These are phyloP conservation scores for Microthlaspi erraticum DNA, from an alignment of 345 rosid species.

Conservation along the genomic window DNA sequence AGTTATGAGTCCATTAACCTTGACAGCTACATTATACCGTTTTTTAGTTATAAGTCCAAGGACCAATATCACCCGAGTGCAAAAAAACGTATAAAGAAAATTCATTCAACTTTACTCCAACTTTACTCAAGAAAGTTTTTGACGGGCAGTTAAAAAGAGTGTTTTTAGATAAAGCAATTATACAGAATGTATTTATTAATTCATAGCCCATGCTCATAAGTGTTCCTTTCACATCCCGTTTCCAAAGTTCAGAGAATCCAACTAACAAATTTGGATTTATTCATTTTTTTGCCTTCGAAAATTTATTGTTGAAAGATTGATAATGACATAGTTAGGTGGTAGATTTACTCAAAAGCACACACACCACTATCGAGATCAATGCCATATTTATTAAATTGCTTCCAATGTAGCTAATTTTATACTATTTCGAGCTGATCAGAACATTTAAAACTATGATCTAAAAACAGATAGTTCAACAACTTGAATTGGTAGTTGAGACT, in stretches of 20 bases:
- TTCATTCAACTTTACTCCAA: slow-evolving; percentile 1
- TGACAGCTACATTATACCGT: no score
- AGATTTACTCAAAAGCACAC: slow-evolving; percentile 18
- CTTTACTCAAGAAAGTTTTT: neutral
- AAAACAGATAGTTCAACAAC: slow-evolving; percentile 9
- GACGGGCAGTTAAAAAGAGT: slow-evolving; percentile 15
- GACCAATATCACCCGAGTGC: no score
- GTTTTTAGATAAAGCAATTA: neutral
- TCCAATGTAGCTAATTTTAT: neutral
- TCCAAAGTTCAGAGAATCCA: slow-evolving; percentile 39
- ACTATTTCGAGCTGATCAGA: no score
- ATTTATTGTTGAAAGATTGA: slow-evolving; percentile 31
- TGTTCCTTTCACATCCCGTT: slow-evolving; percentile 29
- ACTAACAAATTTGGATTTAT: slow-evolving; percentile 22
- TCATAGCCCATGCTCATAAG: slow-evolving; percentile 23
- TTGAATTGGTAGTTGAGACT: slow-evolving; percentile 20
- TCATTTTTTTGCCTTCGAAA: neutral
- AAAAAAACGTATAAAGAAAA: neutral
- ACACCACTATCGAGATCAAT: slow-evolving; percentile 33
- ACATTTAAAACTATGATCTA: neutral
- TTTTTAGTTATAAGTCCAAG: no score
- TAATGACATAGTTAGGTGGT: slow-evolving; percentile 36
- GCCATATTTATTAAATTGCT: slow-evolving; percentile 2
- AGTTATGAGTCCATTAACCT: no score
- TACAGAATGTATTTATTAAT: slow-evolving; percentile 18